Percentiles rank a stretch among this genome's conserved stretches.
These are phyloP conservation scores for Yamadazyma buinensis DNA, from an alignment of 1,139 yeast species.

Conservation along the genomic window DNA sequence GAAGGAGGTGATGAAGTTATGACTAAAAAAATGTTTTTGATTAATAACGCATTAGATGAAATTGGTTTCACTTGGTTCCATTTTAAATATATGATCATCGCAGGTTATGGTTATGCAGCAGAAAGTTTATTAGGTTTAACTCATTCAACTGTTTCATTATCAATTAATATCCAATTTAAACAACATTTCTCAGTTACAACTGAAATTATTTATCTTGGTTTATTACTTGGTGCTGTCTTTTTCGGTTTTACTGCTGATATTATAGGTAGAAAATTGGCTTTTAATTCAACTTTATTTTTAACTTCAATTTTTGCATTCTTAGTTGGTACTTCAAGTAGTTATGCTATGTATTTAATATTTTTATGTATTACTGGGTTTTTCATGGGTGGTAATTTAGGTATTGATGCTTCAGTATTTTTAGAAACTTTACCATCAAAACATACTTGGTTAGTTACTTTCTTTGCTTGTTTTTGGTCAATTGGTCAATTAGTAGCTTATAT, in stretches of 20 bases:
- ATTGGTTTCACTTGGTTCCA: slow-evolving; percentile 52
- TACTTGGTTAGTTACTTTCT: slow-evolving; percentile 23
- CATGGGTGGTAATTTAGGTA: slow-evolving; percentile 30
- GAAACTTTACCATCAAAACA: slow-evolving; percentile 22
- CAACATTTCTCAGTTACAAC: slow-evolving; percentile 18
- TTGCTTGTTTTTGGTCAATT: slow-evolving; percentile 36
- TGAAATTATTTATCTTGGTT: slow-evolving; percentile 28
- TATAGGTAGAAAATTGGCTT: slow-evolving; percentile 52
- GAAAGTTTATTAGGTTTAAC: slow-evolving; percentile 23
- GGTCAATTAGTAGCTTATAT: slow-evolving; percentile 32
- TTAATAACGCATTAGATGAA: slow-evolving; percentile 48
- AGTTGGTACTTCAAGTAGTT: slow-evolving; percentile 27
- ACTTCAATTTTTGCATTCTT: slow-evolving; percentile 22
- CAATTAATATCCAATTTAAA: slow-evolving; percentile 26
- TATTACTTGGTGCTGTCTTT: slow-evolving; percentile 47
- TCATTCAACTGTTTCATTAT: slow-evolving; percentile 41
- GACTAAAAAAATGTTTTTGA: slow-evolving; percentile 31
- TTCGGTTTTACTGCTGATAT: slow-evolving; percentile 54
- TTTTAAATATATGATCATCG: slow-evolving; percentile 27
- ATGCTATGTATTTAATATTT: slow-evolving; percentile 26
- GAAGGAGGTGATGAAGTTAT: slow-evolving; percentile 26
- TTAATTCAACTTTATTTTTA: slow-evolving; percentile 35
- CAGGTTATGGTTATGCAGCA: slow-evolving; percentile 21
- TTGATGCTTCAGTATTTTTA: slow-evolving; percentile 27
- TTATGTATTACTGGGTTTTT: slow-evolving; percentile 21